Evolutionary conservation across 495 filamentous ascomycete genomes (phyloP), one percentile per base, ranked within the genome.

Genomic region (Penicillium pancosmium): DNA sequence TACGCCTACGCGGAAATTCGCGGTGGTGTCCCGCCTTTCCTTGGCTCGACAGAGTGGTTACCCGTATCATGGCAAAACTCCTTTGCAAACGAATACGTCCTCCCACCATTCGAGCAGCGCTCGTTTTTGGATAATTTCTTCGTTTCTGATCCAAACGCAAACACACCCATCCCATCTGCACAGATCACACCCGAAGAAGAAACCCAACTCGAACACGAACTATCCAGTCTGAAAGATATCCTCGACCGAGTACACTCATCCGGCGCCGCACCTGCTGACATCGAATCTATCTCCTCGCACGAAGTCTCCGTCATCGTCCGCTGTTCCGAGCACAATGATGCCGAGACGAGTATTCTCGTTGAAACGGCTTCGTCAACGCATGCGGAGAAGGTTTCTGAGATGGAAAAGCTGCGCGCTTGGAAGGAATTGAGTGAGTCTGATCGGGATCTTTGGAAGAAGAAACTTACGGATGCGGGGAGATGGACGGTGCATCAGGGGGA

Each of bases 401-500:
- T 63, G 9, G 67, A 70, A 9, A 74, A 78, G 34, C 58, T 82
- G 35, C 80, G 82, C 47, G 72, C 83, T 50, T 96, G 90, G 89
- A 82, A 89, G 41, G 84, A 90, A 53, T 66, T 96, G 47, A 70
- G 74, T 3, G 66, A 71, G 7, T 63, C 78, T 41, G 83, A 93
- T 70, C 81, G 81, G 62, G 69, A 77, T 49, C 63, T 69, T 13
- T 96, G 92, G 92, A 90, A 87, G 77, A 69, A 79, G 61, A 81
- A 79, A 63, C 75, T 96, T 41, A 79, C 80, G 56, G 76, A 84
- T 56, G 86, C 89, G 3, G 91, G 91, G 5, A 80, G 91, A 52
- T 93, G 90, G 90, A 78, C 81, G 5, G 82, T 82, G 55, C 82
- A 82, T 38, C 82, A 92, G 73, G 89, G 88, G 1, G 89, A 91